Percentiles rank a stretch among this genome's conserved stretches.
Evolutionary conservation across 495 filamentous ascomycete genomes (phyloP).

Genomic region (Hypoxylon crocopeplum): DNA sequence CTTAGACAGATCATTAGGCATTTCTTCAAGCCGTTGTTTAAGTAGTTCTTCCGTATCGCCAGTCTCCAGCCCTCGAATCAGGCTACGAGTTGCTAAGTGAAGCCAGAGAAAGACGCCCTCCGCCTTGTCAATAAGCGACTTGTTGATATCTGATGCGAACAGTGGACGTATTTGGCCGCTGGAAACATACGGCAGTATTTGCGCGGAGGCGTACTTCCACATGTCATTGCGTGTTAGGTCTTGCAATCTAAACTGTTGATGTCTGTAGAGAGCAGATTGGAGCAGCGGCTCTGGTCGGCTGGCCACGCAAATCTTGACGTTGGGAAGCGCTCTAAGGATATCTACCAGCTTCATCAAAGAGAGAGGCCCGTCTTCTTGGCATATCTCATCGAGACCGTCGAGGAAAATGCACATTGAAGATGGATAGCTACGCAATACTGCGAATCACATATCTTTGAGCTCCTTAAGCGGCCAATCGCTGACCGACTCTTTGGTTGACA

Average conservation of each 20-base stretch:
- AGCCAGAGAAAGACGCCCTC: slow-evolving; percentile 37
- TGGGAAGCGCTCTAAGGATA: background rate
- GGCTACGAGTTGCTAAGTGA: slow-evolving; percentile 13
- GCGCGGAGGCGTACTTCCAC: background rate
- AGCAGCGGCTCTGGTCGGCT: slow-evolving; percentile 14
- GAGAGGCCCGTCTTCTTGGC: background rate
- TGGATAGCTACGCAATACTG: background rate
- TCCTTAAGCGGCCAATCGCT: background rate
- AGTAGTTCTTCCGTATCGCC: background rate
- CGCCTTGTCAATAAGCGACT: slow-evolving; percentile 13
- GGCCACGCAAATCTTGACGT: slow-evolving; percentile 25
- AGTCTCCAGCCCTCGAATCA: background rate
- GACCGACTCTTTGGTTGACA: background rate
- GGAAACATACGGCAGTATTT: background rate
- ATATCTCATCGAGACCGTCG: slow-evolving; percentile 16
- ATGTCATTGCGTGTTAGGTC: slow-evolving; percentile 27
- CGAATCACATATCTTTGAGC: background rate
- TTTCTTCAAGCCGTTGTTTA: slow-evolving; percentile 1
- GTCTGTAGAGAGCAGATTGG: background rate
- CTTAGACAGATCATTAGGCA: background rate
- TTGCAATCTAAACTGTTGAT: slow-evolving; percentile 16
- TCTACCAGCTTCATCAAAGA: background rate
- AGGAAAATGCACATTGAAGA: slow-evolving; percentile 13
- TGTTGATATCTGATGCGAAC: background rate
- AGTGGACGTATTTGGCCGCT: background rate